These are phyloP conservation scores for Geotrichum bryndzae DNA, from an alignment of 1,139 yeast species.

Conservation along the genomic window DNA sequence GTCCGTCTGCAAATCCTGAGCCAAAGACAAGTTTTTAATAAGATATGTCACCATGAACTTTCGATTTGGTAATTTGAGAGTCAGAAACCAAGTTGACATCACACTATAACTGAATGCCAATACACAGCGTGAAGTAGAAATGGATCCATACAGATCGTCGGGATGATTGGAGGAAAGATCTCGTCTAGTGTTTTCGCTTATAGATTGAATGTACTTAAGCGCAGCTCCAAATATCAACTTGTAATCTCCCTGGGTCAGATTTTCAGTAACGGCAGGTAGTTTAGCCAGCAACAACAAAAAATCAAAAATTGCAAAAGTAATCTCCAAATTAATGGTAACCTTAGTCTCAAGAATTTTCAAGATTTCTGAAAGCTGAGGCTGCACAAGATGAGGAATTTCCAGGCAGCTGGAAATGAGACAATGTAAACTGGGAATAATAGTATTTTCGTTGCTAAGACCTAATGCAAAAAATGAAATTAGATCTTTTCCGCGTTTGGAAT, in stretches of 20 bases:
- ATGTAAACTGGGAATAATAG: conserved; percentile 73
- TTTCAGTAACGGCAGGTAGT: conserved; percentile 61
- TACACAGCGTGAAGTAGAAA: neutral
- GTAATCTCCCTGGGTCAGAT: conserved; percentile 69
- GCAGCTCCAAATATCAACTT: conserved; percentile 79
- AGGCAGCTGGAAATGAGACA: conserved; percentile 72
- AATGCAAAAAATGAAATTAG: conserved; percentile 23
- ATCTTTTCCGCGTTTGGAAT: conserved; percentile 63
- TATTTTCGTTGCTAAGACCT: conserved; percentile 44
- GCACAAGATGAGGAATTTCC: conserved; percentile 68
- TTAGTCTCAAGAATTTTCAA: conserved; percentile 66
- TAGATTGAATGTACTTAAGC: conserved; percentile 52
- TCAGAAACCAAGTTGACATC: conserved; percentile 67
- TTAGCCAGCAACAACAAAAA: conserved; percentile 62
- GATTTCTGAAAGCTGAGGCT: conserved; percentile 58
- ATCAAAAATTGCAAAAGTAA: conserved; percentile 49
- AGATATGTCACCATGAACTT: conserved; percentile 57
- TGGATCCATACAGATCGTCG: neutral
- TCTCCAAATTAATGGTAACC: conserved; percentile 41
- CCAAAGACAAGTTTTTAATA: conserved; percentile 49
- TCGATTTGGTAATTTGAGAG: conserved; percentile 55
- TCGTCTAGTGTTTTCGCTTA: neutral
- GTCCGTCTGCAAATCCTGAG: conserved; percentile 38
- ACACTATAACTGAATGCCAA: conserved; percentile 40
- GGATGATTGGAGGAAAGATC: conserved; percentile 19